These are phyloP conservation scores for Cryphonectria naterciae DNA, from an alignment of 2,329 filamentous ascomycete genomes.

Conservation along the genomic window DNA sequence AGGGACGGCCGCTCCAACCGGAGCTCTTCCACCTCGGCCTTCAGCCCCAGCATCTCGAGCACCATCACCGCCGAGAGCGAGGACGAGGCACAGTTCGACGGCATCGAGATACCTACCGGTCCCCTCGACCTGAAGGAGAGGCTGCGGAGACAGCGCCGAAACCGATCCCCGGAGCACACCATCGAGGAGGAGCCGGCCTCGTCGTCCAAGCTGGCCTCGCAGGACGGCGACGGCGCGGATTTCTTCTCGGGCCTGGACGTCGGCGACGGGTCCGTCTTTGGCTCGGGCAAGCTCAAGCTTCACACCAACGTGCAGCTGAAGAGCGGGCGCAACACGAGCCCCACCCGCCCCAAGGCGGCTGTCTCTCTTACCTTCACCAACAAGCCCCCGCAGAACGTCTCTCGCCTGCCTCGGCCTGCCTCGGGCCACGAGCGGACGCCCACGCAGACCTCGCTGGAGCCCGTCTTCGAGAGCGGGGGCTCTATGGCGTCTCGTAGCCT, in stretches of 20 bases:
- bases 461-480: slow-evolving; percentile 87
- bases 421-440: slow-evolving; percentile 66
- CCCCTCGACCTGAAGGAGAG: slow-evolving; percentile 83
- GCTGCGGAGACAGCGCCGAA: slow-evolving; percentile 71
- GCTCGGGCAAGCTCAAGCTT: slow-evolving; percentile 77
- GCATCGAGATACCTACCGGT: slow-evolving; percentile 82
- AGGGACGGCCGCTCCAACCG: slow-evolving; percentile 78
- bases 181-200: slow-evolving; percentile 40
- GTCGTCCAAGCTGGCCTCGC: slow-evolving; percentile 33
- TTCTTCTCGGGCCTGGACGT: slow-evolving; percentile 87
- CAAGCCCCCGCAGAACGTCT: slow-evolving; percentile 61
- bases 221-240: slow-evolving; percentile 65
- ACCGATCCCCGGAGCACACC: slow-evolving; percentile 57
- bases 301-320: slow-evolving; percentile 94
- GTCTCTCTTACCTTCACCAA: slow-evolving; percentile 92
- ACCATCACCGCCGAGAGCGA: slow-evolving; percentile 91
- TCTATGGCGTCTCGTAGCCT: slow-evolving; percentile 61
- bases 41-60: slow-evolving; percentile 92
- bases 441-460: slow-evolving; percentile 78
- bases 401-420: slow-evolving; percentile 79
- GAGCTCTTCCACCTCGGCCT: slow-evolving; percentile 83
- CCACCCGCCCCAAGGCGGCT: slow-evolving; percentile 71
- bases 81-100: slow-evolving; percentile 81
- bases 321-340: slow-evolving; percentile 68
- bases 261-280: slow-evolving; percentile 80